These are phyloP conservation scores for Viola pubescens DNA, from an alignment of 441 rosid genomes.

Conservation along the genomic window DNA sequence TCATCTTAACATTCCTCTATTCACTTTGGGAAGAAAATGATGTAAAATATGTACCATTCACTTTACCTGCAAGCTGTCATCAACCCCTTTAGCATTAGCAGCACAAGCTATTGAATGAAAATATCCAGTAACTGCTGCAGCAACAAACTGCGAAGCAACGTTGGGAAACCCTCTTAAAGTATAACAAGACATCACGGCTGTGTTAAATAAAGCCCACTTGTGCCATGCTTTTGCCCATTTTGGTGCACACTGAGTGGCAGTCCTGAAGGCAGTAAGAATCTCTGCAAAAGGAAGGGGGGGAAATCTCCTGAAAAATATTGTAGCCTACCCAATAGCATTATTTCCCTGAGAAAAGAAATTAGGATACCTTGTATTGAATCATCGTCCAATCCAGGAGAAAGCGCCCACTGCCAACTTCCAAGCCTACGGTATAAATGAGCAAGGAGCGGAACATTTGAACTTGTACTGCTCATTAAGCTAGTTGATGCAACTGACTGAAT, in stretches of 20 bases:
- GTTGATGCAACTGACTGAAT: conserved; percentile 45
- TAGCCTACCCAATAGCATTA: background rate
- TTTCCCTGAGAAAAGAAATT: background rate
- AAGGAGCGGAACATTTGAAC: conserved; percentile 58
- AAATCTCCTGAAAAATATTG: background rate
- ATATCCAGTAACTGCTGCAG: conserved; percentile 94
- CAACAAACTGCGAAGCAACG: conserved; percentile 78
- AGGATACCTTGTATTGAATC: conserved; percentile 78
- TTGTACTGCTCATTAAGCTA: conserved; percentile 42
- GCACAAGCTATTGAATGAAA: conserved; percentile 97
- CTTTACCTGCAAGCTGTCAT: conserved; percentile 96
- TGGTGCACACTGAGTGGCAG: conserved; percentile 74
- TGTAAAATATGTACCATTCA: too few relatives aligned
- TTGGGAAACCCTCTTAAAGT: conserved; percentile 53
- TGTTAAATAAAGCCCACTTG: conserved; percentile 95
- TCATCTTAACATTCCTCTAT: too few relatives aligned
- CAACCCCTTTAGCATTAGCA: conserved; percentile 94
- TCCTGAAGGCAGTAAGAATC: conserved; percentile 67
- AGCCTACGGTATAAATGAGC: conserved; percentile 89
- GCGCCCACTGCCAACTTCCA: conserved; percentile 94
- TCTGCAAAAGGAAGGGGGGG: conserved; percentile 37
- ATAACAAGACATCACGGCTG: conserved; percentile 97
- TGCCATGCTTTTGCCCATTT: conserved; percentile 99
- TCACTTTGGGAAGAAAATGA: too few relatives aligned
- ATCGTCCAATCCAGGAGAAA: conserved; percentile 87